Evolutionary conservation across 2,329 filamentous ascomycete genomes (phyloP).

Genomic region (Pestalotiopsis sp.): DNA sequence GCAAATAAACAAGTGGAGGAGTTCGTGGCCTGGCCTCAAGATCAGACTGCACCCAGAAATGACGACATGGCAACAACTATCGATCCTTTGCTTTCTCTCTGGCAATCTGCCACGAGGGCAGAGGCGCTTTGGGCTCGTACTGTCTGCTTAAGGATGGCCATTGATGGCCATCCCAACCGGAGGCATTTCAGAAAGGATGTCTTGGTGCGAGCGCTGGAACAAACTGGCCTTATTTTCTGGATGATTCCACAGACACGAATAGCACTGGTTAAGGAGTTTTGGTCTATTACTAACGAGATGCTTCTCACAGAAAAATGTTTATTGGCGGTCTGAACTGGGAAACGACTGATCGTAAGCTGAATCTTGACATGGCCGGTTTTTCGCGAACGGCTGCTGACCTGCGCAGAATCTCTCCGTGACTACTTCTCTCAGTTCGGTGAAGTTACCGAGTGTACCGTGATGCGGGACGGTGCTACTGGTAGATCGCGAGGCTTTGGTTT

Average conservation of each 20-base stretch:
- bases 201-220: neutral
- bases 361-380: constrained; percentile 16
- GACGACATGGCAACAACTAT: neutral
- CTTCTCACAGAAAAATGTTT: constrained; percentile 88
- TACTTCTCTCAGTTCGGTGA: constrained; percentile 99
- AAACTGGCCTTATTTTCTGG: neutral
- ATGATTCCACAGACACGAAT: constrained; percentile 11
- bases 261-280: constrained; percentile 16
- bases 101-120: neutral
- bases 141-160: neutral
- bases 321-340: constrained; percentile 99
- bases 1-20: neutral
- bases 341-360: constrained; percentile 86
- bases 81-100: neutral
- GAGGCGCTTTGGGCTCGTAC: neutral
- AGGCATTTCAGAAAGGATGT: neutral
- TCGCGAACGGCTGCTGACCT: neutral
- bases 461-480: constrained; percentile 93
- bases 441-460: constrained; percentile 97
- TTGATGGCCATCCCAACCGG: neutral
- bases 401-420: constrained; percentile 86
- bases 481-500: constrained; percentile 96
- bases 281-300: constrained; percentile 24
- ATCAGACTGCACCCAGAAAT: neutral
- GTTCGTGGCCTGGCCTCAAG: neutral